Percentiles rank a stretch among this genome's conserved stretches.
Conservation (phyloP, 2,329 filamentous ascomycete species). For the Pseudocercospora musae region DNA sequence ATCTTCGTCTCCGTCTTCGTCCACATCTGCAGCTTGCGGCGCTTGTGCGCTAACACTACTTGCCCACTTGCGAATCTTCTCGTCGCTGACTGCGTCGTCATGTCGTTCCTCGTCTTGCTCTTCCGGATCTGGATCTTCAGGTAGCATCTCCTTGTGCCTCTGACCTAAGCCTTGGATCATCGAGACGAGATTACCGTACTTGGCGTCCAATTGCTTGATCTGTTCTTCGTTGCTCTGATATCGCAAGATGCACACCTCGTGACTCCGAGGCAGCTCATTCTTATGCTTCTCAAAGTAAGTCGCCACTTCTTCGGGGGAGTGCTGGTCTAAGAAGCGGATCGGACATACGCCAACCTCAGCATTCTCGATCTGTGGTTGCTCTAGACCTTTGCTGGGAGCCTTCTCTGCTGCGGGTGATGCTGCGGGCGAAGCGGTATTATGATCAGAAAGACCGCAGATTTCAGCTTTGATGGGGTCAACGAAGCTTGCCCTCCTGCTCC, state of each 20-base stretch:
- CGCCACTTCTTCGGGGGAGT: conserved; percentile 88
- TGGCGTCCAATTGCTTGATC: conserved; percentile 84
- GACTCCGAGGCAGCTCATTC: conserved; percentile 88
- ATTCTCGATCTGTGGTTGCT: conserved; percentile 23
- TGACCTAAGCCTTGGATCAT: conserved; percentile 91
- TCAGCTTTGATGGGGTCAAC: conserved; percentile 37
- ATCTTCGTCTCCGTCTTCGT: conserved; percentile 52
- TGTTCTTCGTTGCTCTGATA: conserved; percentile 85
- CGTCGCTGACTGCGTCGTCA: conserved; percentile 54
- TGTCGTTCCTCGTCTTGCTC: conserved; percentile 38
- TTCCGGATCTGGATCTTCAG: conserved; percentile 53
- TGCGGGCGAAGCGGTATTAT: conserved; percentile 12
- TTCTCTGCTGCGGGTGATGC: conserved; percentile 12
- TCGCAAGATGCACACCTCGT: conserved; percentile 85
- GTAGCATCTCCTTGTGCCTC: conserved; percentile 84
- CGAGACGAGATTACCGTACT: conserved; percentile 85
- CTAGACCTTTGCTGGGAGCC: conserved; percentile 10
- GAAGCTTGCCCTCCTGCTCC: conserved; percentile 32
- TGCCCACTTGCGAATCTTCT: conserved; percentile 83
- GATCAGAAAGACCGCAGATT: conserved; percentile 35
- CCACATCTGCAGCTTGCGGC: conserved; percentile 40
- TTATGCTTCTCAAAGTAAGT: conserved; percentile 94
- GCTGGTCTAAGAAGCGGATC: conserved; percentile 87
- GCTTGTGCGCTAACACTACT: conserved; percentile 65
- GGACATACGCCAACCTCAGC: conserved; percentile 66